Base-by-base conservation (phyloP, 2,329 filamentous ascomycete genomes). In the Calonectria pseudoturangicola region DNA sequence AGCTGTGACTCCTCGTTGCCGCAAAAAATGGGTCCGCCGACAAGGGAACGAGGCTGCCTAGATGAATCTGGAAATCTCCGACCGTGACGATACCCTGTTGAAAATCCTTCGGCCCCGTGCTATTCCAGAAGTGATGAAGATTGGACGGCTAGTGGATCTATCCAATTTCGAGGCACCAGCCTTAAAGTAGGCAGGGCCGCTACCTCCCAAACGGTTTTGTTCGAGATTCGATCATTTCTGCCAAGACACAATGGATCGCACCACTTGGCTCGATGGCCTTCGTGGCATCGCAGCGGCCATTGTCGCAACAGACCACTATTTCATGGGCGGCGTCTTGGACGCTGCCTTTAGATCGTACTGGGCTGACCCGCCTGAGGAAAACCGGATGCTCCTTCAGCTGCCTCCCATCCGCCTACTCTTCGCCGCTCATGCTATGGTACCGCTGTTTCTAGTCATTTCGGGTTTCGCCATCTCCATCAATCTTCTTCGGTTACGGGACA, bases 251-350 rank as follows among this genome's bases (percentile, higher is more conserved):
- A 71, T 71, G 68, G 64, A 70, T 12, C 71, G 71, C 45, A 63
- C 71, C 12, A 70, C 66, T 27, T 73, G 71, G 71, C 66, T 73
- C 13, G 71, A 73, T 48, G 71, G 71, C 66, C 71, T 73, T 12
- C 71, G 71, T 18, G 71, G 71, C 60, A 73, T 73, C 43, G 71
- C 71, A 21, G 71, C 71, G 25, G 67, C 71, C 63, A 64, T 73
- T 41, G 71, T 73, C 43, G 62, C 71, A 15, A 67, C 66, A 18
- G 66, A 73, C 54, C 71, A 73, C 62, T 73, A 73, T 51, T 73
- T 73, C 62, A 69, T 73, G 62, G 71, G 71, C 51, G 63, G 71
- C 62, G 66, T 73, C 51, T 27, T 73, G 25, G 68, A 73, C 43
- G 33, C 21, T 27, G 71, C 36, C 33, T 73, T 73, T 45, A 50